These are phyloP conservation scores for Bryoerythrophyllum caledonicum DNA, from an alignment of 225 moss, liverwort and hornwort genomes.

Conservation along the genomic window DNA sequence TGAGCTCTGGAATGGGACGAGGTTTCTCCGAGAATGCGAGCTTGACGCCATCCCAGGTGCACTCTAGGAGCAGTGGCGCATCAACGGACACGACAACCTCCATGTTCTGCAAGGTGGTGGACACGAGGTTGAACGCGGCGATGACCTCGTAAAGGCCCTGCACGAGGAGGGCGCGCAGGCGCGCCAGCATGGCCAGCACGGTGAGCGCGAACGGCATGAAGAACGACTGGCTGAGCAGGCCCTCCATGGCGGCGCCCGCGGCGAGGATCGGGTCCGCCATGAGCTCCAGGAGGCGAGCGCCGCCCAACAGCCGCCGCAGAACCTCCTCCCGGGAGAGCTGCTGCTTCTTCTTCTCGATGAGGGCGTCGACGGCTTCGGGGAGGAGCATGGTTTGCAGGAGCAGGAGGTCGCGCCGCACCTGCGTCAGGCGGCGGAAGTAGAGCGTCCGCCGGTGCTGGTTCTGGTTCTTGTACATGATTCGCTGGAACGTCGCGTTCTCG, in stretches of 20 bases:
- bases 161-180: conserved; percentile 67
- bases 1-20: conserved; percentile 26
- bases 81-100: too few species aligned
- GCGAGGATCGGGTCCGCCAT: conserved; percentile 72
- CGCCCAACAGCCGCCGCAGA: conserved; percentile 60
- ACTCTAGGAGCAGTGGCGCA: conserved; percentile 49
- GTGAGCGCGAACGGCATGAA: conserved; percentile 93
- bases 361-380: conserved; percentile 31
- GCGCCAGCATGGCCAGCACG: conserved; percentile 69
- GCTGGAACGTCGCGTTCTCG: conserved; percentile 70
- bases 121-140: conserved; percentile 51
- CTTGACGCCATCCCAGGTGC: conserved; percentile 53
- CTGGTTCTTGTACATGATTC: conserved; percentile 95
- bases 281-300: conserved; percentile 69
- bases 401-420: conserved; percentile 77
- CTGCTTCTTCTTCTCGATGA: conserved; percentile 30
- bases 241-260: conserved; percentile 63
- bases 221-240: conserved; percentile 76
- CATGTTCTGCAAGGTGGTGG: too few species aligned
- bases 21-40: conserved; percentile 40
- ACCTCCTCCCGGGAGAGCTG: conserved; percentile 31
- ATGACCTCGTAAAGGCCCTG: conserved; percentile 77
- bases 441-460: conserved; percentile 86
- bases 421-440: conserved; percentile 76
- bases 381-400: conserved; percentile 52